Base-by-base conservation (phyloP, 176 grass and related monocot genomes). In the Eleusine indica region DNA sequence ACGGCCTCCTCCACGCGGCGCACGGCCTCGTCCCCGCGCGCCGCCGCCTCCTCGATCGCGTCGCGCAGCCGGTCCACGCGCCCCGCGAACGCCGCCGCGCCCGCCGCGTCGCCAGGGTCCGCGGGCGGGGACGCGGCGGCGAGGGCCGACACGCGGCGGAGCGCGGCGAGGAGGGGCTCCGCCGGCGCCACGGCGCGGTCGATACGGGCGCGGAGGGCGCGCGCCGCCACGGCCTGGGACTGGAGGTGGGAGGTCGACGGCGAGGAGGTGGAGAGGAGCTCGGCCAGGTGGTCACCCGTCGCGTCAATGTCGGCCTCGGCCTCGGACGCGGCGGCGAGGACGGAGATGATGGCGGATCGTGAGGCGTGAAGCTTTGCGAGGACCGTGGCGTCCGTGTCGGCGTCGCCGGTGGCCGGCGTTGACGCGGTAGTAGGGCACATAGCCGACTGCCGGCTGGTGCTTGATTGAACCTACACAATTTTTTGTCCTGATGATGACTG, bases 1-100 rank as follows among this genome's bases (percentile, higher is more conserved):
- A 91, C 92, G 14, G 80, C 88, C 80, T 94, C 86, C 83, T 91
- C 88, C 21, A 94, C 83, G 40, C 80, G 54, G 21, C 80, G 17
- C 18, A 94, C 86, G 13, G 89, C 86, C 60, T 88, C 86, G 12
- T 91, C 83, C 11, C 92, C 87, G 2, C 89, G 83, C 7, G 60
- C 80, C 21, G 82, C 86, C 9, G 49, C 70, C 12, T 82, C 83
- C 25, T 82, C 86, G 66, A 94, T 70, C 71, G 89, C 86, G 13
- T 75, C 76, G 7, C 89, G 80, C 25, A 94, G 86, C 89, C 60
- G 57, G 67, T 94, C 89, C 60, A 91, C 77, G 51, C 79, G 80
- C 21, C 78, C 83, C 5, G 89, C 83, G 80, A 88, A 94, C 21
- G 15, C 83, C 2, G 51, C 28, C 32, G 87, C 86, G 61, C 18